These are phyloP conservation scores for Naganishia albida DNA, from an alignment of 1,284 basidiomycete species.

Conservation along the genomic window DNA sequence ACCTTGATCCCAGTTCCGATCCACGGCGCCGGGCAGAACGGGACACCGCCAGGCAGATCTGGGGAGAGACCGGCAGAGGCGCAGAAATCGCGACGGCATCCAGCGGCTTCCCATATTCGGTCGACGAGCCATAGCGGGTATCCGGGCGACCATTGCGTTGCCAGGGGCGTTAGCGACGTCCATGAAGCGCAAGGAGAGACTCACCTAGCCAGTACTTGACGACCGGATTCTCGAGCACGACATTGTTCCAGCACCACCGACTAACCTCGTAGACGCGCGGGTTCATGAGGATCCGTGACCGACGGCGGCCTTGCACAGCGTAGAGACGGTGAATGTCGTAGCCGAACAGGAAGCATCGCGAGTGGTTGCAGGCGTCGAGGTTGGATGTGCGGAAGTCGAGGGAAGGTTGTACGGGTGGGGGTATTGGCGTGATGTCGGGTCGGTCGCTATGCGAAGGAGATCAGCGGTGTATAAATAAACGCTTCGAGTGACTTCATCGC, in stretches of 20 bases:
- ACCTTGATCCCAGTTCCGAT: constrained; percentile 34
- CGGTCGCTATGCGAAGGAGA: constrained; percentile 48
- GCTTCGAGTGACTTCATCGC: too few relatives aligned
- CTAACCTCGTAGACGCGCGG: constrained; percentile 55
- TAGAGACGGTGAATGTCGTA: constrained; percentile 62
- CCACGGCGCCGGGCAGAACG: constrained; percentile 34
- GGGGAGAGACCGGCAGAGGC: constrained; percentile 40
- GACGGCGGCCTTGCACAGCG: constrained; percentile 43
- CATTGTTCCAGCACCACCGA: constrained; percentile 59
- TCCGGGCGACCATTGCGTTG: constrained; percentile 41
- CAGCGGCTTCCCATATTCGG: constrained; percentile 38
- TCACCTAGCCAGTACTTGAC: constrained; percentile 57
- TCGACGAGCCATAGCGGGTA: constrained; percentile 37
- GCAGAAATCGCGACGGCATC: constrained; percentile 40
- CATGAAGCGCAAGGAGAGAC: constrained; percentile 9
- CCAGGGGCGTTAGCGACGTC: not conserved
- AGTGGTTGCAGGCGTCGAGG: constrained; percentile 58
- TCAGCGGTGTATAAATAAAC: constrained; percentile 36
- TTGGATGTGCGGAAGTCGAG: constrained; percentile 57
- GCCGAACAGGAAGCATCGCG: constrained; percentile 61
- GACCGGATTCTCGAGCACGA: constrained; percentile 56
- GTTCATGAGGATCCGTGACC: constrained; percentile 57
- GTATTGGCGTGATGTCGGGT: constrained; percentile 43
- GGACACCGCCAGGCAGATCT: constrained; percentile 39
- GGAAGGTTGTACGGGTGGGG: constrained; percentile 52